Conservation (phyloP, 768 basidiomycete genomes). For the Mycena galericulata region DNA sequence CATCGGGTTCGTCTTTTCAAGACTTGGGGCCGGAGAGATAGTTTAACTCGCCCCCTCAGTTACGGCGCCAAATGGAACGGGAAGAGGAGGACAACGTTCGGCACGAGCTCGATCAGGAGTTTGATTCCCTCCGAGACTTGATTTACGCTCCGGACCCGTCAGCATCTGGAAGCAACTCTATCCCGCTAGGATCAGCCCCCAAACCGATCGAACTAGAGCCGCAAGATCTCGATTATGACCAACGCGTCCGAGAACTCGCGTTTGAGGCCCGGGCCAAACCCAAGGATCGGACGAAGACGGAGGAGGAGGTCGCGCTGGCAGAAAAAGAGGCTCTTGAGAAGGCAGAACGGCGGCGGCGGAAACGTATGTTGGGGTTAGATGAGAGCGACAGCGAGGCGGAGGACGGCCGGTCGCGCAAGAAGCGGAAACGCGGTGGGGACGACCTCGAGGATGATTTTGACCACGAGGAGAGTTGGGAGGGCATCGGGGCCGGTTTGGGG, state of each 20-base stretch:
- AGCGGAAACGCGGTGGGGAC: constrained; percentile 78
- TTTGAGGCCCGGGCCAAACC: constrained; percentile 95
- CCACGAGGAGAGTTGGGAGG: constrained; percentile 56
- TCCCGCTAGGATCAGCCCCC: constrained; percentile 46
- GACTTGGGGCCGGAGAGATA: not conserved
- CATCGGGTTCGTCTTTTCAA: constrained; percentile 76
- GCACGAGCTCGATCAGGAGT: constrained; percentile 89
- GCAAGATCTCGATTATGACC: constrained; percentile 84
- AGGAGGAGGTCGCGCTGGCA: constrained; percentile 92
- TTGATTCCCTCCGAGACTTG: constrained; percentile 81
- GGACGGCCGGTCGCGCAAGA: constrained; percentile 49
- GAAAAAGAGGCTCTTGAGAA: constrained; percentile 89
- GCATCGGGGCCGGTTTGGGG: constrained; percentile 56
- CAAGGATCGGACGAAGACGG: constrained; percentile 95
- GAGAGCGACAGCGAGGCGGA: constrained; percentile 76
- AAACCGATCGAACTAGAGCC: constrained; percentile 42
- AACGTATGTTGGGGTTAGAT: constrained; percentile 89
- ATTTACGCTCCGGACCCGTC: constrained; percentile 71
- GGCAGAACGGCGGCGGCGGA: constrained; percentile 81
- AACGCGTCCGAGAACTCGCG: constrained; percentile 90
- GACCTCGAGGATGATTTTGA: constrained; percentile 92
- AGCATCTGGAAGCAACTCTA: constrained; percentile 51
- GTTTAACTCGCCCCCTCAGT: constrained; percentile 59
- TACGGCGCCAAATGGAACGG: constrained; percentile 88
- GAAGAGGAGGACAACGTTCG: constrained; percentile 89